Percentiles rank a stretch among this genome's conserved stretches.
These are phyloP conservation scores for Aspergillus terreus DNA, from an alignment of 2,329 filamentous ascomycete genomes.

Conservation along the genomic window DNA sequence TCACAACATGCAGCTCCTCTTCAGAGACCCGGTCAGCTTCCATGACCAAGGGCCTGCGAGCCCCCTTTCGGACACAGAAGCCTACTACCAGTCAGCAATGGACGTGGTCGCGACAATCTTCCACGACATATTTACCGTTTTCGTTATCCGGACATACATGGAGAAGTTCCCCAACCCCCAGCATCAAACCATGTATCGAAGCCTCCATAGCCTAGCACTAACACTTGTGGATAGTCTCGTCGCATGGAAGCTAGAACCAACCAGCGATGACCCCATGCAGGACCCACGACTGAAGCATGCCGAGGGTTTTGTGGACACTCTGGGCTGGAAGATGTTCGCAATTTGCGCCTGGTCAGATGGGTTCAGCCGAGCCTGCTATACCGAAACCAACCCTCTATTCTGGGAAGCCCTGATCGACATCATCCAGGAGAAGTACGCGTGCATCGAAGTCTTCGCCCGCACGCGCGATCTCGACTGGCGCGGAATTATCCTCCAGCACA, in stretches of 20 bases:
- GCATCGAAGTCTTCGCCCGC: neutral
- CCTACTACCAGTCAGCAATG: neutral
- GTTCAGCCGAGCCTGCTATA: slow-evolving; percentile 16
- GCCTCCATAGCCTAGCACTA: no score
- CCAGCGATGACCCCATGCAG: neutral
- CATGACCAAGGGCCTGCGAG: no score
- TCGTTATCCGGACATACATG: neutral
- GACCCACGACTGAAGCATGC: neutral
- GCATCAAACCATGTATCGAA: no score
- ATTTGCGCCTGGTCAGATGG: slow-evolving; percentile 25
- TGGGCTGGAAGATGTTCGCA: slow-evolving; percentile 24
- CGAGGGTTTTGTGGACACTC: neutral
- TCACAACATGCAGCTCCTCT: no score
- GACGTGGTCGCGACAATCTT: neutral
- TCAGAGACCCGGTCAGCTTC: no score
- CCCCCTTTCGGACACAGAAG: no score
- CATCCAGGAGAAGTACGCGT: neutral
- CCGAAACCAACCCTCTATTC: neutral
- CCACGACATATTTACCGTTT: neutral
- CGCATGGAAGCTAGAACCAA: neutral
- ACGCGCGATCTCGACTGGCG: neutral
- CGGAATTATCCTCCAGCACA: neutral
- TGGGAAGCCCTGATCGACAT: neutral
- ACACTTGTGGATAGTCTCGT: neutral
- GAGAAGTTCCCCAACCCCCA: no score